Evolutionary conservation across 164 flowering plant species (phyloP).

Genomic region (Amborella trichopoda): DNA sequence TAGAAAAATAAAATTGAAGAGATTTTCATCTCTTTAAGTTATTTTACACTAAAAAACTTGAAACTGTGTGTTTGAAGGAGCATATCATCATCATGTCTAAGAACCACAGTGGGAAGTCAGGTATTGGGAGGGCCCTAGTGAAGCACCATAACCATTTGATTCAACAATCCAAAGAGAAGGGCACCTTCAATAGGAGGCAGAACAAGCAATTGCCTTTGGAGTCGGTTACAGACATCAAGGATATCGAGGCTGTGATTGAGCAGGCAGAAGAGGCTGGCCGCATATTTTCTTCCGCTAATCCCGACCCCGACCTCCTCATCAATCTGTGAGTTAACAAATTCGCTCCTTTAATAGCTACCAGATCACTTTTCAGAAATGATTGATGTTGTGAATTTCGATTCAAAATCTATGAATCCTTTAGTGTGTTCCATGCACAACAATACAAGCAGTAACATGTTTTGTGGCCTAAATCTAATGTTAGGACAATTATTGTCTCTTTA

Average conservation of each 20-base stretch:
- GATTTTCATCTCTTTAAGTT: too few relatives aligned
- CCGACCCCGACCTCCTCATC: slow-evolving; percentile 39
- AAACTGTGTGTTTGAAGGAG: too few relatives aligned
- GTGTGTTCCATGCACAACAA: neutral
- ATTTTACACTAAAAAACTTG: too few relatives aligned
- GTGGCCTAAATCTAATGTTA: neutral
- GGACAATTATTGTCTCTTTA: neutral
- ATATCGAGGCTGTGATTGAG: slow-evolving; percentile 76
- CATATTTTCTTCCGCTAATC: slow-evolving; percentile 24
- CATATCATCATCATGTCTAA: too few relatives aligned
- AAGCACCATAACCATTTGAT: slow-evolving; percentile 87
- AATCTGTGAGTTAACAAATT: slow-evolving; percentile 26
- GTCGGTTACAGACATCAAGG: slow-evolving; percentile 77
- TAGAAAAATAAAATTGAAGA: too few relatives aligned
- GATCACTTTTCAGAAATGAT: neutral
- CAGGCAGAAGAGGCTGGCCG: slow-evolving; percentile 67
- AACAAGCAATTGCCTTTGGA: slow-evolving; percentile 66
- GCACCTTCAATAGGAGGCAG: slow-evolving; percentile 37
- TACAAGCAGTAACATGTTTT: neutral
- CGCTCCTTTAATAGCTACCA: neutral
- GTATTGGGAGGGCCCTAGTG: slow-evolving; percentile 74
- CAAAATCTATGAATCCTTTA: neutral
- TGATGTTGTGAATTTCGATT: neutral
- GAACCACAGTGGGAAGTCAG: slow-evolving; percentile 41
- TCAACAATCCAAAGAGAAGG: slow-evolving; percentile 72